Evolutionary conservation across 345 rosid species (phyloP), one percentile per base, ranked within the genome.

Genomic region (Moringa oleifera): DNA sequence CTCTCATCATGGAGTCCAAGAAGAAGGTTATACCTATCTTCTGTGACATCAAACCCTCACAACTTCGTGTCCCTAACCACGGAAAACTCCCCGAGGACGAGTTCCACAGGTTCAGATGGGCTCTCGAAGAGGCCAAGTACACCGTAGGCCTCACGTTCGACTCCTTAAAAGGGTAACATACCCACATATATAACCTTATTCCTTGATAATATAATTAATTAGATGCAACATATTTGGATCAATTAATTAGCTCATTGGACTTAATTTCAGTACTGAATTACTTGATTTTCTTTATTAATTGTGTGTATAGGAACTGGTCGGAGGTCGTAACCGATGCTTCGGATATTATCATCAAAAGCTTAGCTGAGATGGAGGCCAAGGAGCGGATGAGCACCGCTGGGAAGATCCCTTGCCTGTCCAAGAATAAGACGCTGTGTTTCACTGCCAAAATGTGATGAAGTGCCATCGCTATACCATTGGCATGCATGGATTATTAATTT

Each of bases 11-110:
- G 92, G 92, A 89, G 85, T 68, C 81, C 3, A 77, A 64, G 52
- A 86, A 82, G 71, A 84, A 77, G 78, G 83, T 89, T 2, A 82
- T 89, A 19, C 96, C 92, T 0, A 82, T 89, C 33, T 89, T 89
- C 22, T 89, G 81, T 20, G 92, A 84, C 63, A 57, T 89, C 22
- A 89, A 89, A 55, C 96, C 96, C 1, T 89, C 92, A 4, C 70
- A 89, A 61, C 90, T 89, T 28, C 76, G 66, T 23, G 74, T 81
- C 21, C 55, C 53, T 59, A 66, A 76, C 18, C 47, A 72, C 12
- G 79, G 69, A 50, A 51, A 52, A 13, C 76, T 76, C 28, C 55
- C 87, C 0, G 55, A 16, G 4, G 74, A 72, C 63, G 87, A 82
- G 23, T 23, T 89, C 16, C 59, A 37, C 56, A 71, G 83, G 69